Percentiles rank a stretch among this genome's conserved stretches.
phyloP scores from a whole-genome alignment of 2,329 filamentous ascomycete genomes.

The Stachybotrys elegans region DNA sequence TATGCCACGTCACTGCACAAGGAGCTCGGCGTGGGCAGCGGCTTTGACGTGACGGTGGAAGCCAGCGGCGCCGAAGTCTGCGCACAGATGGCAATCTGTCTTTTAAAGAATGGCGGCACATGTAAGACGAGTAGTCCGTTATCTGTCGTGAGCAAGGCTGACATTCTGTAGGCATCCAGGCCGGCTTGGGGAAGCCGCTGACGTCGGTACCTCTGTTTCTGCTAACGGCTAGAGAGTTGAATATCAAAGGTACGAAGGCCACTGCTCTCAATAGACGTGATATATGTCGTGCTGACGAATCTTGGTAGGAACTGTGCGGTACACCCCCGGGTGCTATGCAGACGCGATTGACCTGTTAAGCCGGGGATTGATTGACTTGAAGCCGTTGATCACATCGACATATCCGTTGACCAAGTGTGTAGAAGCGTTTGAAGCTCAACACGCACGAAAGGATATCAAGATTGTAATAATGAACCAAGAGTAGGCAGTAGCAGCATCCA shows the following conservation, averaged over 20 bases:
- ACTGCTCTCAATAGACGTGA: too few species aligned
- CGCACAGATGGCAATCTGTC: conserved; percentile 16
- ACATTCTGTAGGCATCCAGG: conserved; percentile 12
- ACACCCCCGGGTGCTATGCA: conserved; percentile 18
- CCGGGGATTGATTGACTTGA: conserved; percentile 14
- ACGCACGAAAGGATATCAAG: conserved; percentile 15
- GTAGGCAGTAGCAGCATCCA: conserved; percentile 7
- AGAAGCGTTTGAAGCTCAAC: conserved; percentile 16
- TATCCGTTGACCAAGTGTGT: conserved; percentile 13
- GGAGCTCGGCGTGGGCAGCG: conserved; percentile 10
- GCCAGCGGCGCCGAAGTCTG: conserved; percentile 18
- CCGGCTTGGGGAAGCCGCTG: conserved; percentile 15
- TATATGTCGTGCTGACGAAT: too few species aligned
- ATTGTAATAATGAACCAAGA: conserved; percentile 18
- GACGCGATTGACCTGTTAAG: conserved; percentile 17
- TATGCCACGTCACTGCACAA: conserved; percentile 12
- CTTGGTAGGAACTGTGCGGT: conserved; percentile 16
- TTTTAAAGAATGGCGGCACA: conserved; percentile 17
- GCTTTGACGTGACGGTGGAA: conserved; percentile 17
- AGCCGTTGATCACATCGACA: conserved; percentile 18
- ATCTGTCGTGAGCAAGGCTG: neutral
- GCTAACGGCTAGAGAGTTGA: conserved; percentile 17
- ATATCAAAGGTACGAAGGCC: conserved; percentile 16
- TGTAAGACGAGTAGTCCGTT: conserved; percentile 1
- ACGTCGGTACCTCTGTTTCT: conserved; percentile 14